Evolutionary conservation across 139 green algal genomes (phyloP).

Genomic region (Mychonastes homosphaera): DNA sequence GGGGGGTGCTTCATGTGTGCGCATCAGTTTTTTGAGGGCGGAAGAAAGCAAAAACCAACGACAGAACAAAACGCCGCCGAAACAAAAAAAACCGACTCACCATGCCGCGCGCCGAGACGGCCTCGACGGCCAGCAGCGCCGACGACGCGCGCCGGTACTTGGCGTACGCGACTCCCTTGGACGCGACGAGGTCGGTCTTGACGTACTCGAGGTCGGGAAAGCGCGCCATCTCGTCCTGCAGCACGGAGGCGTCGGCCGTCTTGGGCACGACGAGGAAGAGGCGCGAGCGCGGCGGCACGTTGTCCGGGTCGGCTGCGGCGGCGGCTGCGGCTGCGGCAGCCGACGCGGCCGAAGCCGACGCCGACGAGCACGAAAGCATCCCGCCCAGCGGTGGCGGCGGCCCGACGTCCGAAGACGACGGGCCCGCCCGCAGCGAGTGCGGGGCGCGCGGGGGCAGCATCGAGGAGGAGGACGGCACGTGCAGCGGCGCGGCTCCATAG

Average conservation of each 20-base stretch:
- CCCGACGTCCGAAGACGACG: background rate
- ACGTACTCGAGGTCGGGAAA: conserved; percentile 78
- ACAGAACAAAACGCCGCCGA: background rate
- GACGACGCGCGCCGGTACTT: conserved; percentile 73
- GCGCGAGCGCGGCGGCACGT: conserved; percentile 65
- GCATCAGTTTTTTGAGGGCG: too few relatives aligned
- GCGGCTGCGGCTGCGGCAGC: conserved; percentile 12
- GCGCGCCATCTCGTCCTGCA: conserved; percentile 51
- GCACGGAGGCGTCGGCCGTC: conserved; percentile 44
- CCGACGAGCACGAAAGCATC: too few relatives aligned
- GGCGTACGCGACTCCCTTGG: conserved; percentile 79
- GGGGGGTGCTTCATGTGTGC: too few relatives aligned
- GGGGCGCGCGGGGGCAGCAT: too few relatives aligned
- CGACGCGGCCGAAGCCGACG: too few relatives aligned
- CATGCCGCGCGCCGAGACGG: conserved; percentile 35
- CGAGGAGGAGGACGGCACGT: too few relatives aligned
- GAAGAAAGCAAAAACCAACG: too few relatives aligned
- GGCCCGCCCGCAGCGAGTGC: too few relatives aligned
- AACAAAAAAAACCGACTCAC: background rate
- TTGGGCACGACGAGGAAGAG: conserved; percentile 88
- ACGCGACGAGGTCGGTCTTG: conserved; percentile 80
- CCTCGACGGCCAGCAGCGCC: conserved; percentile 63
- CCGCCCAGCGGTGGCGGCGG: background rate
- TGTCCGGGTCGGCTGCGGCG: conserved; percentile 69
- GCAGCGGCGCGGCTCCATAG: conserved; percentile 61